Evolutionary conservation across 306 rosid genomes (phyloP).

Genomic region (Medicago ruthenica): DNA sequence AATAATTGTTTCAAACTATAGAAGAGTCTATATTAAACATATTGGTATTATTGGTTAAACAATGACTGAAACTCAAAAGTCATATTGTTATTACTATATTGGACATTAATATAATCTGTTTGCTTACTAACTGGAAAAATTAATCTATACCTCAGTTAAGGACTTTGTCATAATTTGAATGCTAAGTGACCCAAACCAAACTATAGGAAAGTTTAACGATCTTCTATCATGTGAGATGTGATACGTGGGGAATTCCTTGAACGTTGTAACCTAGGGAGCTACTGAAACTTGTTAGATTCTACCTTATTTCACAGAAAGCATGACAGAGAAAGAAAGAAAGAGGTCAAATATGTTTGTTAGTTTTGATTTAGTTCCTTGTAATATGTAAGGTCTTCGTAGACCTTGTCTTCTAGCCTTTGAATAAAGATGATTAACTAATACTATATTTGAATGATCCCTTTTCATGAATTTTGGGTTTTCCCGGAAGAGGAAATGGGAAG

Average conservation of each 20-base stretch:
- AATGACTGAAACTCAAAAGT: not conserved
- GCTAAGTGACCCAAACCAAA: not conserved
- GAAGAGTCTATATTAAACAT: too few relatives aligned
- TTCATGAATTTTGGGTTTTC: not conserved
- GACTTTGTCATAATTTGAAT: not conserved
- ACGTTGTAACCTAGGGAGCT: not conserved
- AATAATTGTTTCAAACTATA: not conserved
- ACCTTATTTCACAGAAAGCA: not conserved
- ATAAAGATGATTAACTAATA: not conserved
- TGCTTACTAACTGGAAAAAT: not conserved
- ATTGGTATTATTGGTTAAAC: too few relatives aligned
- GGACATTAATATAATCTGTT: not conserved
- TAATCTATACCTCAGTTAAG: not conserved
- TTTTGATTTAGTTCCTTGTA: not conserved
- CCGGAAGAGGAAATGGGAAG: not conserved
- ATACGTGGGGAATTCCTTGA: not conserved
- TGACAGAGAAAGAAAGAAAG: not conserved
- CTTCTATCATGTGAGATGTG: not conserved
- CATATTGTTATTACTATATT: not conserved
- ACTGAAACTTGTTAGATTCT: not conserved
- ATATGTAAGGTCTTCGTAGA: too few relatives aligned
- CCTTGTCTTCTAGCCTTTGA: not conserved
- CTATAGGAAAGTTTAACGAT: not conserved
- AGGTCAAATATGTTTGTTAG: not conserved
- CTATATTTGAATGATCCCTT: conserved; percentile 2